Evolutionary conservation across 2,329 filamentous ascomycete species (phyloP).

Genomic region (Harringtonia aguacate): DNA sequence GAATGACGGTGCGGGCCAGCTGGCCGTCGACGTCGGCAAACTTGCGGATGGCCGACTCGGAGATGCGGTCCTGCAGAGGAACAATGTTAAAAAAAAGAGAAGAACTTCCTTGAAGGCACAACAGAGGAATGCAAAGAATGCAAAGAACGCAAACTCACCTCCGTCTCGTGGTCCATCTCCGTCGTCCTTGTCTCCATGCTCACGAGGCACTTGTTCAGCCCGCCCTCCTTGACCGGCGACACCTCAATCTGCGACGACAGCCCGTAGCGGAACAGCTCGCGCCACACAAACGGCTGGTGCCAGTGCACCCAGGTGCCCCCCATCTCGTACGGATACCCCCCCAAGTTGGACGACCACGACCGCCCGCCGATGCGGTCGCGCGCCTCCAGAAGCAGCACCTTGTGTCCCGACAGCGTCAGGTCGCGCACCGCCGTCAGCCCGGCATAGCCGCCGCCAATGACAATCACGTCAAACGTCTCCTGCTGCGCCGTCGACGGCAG

Average conservation of each 20-base stretch:
- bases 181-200: constrained; percentile 11
- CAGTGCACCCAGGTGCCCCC: constrained; percentile 39
- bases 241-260: constrained; percentile 14
- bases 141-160: background rate
- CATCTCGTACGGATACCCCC: constrained; percentile 33
- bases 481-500: no score
- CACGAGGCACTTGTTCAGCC: constrained; percentile 30
- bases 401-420: constrained; percentile 37
- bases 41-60: constrained; percentile 21
- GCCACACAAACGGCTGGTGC: constrained; percentile 30
- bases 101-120: no score
- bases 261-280: constrained; percentile 33
- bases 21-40: constrained; percentile 34
- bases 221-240: constrained; percentile 9
- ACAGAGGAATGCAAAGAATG: background rate
- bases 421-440: constrained; percentile 46
- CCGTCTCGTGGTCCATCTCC: constrained; percentile 29
- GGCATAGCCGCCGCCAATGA: constrained; percentile 46
- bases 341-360: constrained; percentile 21
- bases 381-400: constrained; percentile 46
- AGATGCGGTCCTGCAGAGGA: background rate
- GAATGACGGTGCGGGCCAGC: constrained; percentile 24
- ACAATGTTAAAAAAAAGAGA: background rate
- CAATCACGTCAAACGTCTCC: constrained; percentile 7
- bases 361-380: constrained; percentile 44